Conservation (phyloP, 1,284 basidiomycete genomes). For the Apiotrichum siamense region DNA sequence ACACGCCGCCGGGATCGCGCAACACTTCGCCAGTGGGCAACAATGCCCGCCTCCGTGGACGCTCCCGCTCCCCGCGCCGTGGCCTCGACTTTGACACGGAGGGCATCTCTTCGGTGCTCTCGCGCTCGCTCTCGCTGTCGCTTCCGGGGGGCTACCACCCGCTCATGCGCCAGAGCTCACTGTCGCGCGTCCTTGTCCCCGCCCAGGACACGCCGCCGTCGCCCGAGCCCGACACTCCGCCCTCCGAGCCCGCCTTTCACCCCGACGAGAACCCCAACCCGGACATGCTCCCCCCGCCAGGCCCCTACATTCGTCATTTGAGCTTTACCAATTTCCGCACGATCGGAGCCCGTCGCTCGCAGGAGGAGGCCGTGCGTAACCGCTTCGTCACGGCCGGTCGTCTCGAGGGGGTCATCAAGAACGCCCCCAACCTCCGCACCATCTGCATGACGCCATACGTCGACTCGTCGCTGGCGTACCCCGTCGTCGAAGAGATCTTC, state of each 20-base stretch:
- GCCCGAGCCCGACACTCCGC: constrained; percentile 4
- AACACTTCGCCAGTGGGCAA: constrained; percentile 19
- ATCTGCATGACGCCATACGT: constrained; percentile 95
- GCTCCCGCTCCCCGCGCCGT: constrained; percentile 18
- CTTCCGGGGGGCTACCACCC: constrained; percentile 9
- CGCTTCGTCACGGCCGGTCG: constrained; percentile 89
- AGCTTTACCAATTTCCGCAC: constrained; percentile 93
- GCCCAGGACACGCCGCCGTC: not conserved
- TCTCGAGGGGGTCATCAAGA: constrained; percentile 76
- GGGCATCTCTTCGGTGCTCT: constrained; percentile 31
- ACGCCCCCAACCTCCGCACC: constrained; percentile 71
- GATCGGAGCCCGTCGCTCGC: constrained; percentile 85
- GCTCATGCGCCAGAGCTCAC: constrained; percentile 11
- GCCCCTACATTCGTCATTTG: constrained; percentile 55
- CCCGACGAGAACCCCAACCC: constrained; percentile 24
- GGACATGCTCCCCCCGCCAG: constrained; percentile 41
- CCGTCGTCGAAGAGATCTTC: constrained; percentile 78
- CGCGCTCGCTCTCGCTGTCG: constrained; percentile 23
- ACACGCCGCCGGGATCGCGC: constrained; percentile 36
- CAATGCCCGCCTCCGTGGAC: constrained; percentile 16
- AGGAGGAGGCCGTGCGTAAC: constrained; percentile 79
- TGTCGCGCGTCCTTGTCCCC: constrained; percentile 5
- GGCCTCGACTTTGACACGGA: constrained; percentile 30
- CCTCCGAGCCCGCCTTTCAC: not conserved
- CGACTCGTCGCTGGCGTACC: constrained; percentile 76